These are phyloP conservation scores for Clathrospora elynae DNA, from an alignment of 2,329 filamentous ascomycete species.

Conservation along the genomic window DNA sequence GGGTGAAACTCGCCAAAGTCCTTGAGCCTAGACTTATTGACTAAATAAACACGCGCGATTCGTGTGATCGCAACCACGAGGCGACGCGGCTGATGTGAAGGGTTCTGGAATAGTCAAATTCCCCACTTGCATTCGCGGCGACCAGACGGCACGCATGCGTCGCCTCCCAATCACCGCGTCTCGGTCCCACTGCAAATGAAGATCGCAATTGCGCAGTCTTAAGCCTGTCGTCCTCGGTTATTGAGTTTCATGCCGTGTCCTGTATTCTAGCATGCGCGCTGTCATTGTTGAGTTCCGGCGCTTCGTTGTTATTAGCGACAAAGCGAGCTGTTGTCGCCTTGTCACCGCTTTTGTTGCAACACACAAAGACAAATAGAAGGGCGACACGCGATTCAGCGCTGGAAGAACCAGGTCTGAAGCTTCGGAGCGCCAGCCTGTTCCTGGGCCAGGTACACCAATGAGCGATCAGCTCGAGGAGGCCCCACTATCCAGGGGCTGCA, in stretches of 20 bases:
- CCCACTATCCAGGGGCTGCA: conserved; percentile 25
- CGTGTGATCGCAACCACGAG: conserved; percentile 12
- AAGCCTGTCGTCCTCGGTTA: conserved; percentile 8
- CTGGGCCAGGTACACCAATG: conserved; percentile 44
- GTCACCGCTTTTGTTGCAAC: conserved; percentile 17
- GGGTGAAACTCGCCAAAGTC: conserved; percentile 2
- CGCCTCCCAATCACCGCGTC: conserved; percentile 21
- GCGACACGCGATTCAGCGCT: conserved; percentile 24
- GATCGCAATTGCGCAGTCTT: conserved; percentile 41
- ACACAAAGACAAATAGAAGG: conserved; percentile 22
- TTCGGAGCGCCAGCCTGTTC: conserved; percentile 24
- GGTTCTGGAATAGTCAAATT: conserved; percentile 32
- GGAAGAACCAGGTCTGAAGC: conserved; percentile 18
- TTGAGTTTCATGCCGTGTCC: conserved; percentile 2
- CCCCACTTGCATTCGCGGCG: conserved; percentile 28
- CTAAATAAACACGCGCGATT: conserved; percentile 22
- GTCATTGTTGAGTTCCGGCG: conserved; percentile 7
- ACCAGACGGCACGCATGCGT: conserved; percentile 28
- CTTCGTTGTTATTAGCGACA: conserved; percentile 7
- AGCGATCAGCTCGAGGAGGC: not conserved
- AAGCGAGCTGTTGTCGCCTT: conserved; percentile 8
- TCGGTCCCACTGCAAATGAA: conserved; percentile 25
- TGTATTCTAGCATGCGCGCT: conserved; percentile 5
- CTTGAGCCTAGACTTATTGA: conserved; percentile 19
- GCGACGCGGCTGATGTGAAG: conserved; percentile 24